Conservation (phyloP, 805 yeast genomes). For the Saturnispora sanitii region DNA sequence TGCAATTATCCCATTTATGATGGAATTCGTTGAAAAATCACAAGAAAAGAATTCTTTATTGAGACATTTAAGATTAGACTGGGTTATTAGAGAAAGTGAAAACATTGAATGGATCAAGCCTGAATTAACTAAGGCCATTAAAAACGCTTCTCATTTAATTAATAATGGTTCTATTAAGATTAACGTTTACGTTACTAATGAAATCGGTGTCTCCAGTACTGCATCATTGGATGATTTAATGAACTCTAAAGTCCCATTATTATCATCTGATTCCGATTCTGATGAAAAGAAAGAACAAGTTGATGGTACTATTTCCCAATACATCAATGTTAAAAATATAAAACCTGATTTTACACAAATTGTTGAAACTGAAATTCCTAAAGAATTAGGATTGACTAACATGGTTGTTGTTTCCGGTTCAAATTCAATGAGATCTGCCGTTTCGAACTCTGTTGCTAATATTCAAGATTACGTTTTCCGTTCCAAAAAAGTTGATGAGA, state of each 20-base stretch:
- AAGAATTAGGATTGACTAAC: constrained; percentile 26
- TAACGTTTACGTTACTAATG: constrained; percentile 12
- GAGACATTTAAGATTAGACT: constrained; percentile 30
- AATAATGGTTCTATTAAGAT: constrained; percentile 10
- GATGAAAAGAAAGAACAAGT: background rate
- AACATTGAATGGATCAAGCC: constrained; percentile 32
- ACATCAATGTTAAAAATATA: constrained; percentile 6
- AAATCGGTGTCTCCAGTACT: constrained; percentile 1
- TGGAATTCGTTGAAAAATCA: constrained; percentile 20
- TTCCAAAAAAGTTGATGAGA: constrained; percentile 29
- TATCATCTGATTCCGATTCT: background rate
- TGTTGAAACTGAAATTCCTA: constrained; percentile 18
- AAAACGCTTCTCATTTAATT: constrained; percentile 22
- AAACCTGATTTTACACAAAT: constrained; percentile 14
- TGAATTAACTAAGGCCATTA: constrained; percentile 29
- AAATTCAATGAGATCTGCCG: constrained; percentile 29
- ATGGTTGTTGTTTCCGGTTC: constrained; percentile 40
- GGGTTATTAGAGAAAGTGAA: constrained; percentile 32
- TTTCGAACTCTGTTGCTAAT: constrained; percentile 32
- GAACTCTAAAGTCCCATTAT: background rate
- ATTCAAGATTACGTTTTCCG: constrained; percentile 29
- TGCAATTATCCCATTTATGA: constrained; percentile 35
- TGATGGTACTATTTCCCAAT: background rate
- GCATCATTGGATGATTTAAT: background rate
- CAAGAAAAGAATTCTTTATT: constrained; percentile 15